A percentile compares a stretch with the other conserved stretches of the same genome.
These are phyloP conservation scores for Pistacia atlantica DNA, from an alignment of 345 rosid genomes.

Conservation along the genomic window DNA sequence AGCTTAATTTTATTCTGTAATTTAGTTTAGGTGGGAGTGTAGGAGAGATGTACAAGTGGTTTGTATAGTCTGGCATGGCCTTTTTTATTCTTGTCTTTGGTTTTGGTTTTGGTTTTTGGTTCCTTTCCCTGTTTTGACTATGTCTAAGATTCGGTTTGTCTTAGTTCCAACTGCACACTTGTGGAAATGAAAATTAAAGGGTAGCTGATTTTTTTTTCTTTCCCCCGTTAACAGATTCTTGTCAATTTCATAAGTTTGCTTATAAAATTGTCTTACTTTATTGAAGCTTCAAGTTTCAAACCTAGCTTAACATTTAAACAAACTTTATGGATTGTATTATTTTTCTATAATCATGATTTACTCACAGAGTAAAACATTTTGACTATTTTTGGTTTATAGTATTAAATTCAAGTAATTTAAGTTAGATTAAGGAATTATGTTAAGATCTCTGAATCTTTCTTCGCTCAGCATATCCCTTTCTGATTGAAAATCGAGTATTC, in stretches of 20 bases:
- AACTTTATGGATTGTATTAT: not conserved
- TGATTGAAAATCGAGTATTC: not conserved
- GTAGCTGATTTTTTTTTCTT: not conserved
- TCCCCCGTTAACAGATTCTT: slow-evolving; percentile 7
- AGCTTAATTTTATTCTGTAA: not conserved
- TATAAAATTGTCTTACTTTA: not conserved
- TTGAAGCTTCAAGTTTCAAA: not conserved
- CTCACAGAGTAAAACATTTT: not conserved
- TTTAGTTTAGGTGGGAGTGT: not conserved
- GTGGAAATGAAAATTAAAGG: not conserved
- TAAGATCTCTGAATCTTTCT: not conserved
- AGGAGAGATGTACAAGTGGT: not conserved
- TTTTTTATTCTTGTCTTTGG: not conserved
- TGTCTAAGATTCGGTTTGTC: slow-evolving; percentile 11
- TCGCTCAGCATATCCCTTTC: not conserved
- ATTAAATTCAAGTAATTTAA: not conserved
- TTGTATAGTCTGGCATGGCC: not conserved
- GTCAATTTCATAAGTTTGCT: not conserved
- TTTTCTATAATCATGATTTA: not conserved
- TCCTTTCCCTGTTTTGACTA: not conserved
- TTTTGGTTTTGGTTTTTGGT: slow-evolving; percentile 8
- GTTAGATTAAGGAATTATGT: not conserved
- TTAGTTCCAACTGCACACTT: slow-evolving; percentile 1
- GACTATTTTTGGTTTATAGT: not conserved
- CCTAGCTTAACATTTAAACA: not conserved